phyloP scores from a whole-genome alignment of 2,329 filamentous ascomycete genomes.

The Karstenula rhodostoma region DNA sequence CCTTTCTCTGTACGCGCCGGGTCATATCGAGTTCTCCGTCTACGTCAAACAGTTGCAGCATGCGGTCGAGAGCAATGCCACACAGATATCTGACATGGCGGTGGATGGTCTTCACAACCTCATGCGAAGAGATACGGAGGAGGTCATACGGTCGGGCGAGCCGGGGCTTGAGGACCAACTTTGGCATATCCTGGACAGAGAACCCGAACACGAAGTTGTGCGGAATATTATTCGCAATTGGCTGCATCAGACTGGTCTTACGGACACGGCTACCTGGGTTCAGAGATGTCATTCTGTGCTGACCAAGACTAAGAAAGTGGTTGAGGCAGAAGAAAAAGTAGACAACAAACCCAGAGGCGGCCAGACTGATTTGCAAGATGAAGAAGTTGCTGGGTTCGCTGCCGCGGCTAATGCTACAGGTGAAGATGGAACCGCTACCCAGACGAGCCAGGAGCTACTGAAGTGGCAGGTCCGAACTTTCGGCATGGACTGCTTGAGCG shows the following conservation, averaged over 20 bases:
- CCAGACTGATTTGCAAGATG: constrained; percentile 85
- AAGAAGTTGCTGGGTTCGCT: constrained; percentile 96
- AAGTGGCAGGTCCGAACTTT: constrained; percentile 97
- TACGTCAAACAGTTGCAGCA: constrained; percentile 86
- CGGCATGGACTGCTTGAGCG: constrained; percentile 86
- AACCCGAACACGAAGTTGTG: constrained; percentile 79
- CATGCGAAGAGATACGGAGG: constrained; percentile 89
- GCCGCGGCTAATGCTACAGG: constrained; percentile 68
- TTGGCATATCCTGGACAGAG: constrained; percentile 85
- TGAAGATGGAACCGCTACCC: constrained; percentile 51
- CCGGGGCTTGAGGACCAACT: constrained; percentile 86
- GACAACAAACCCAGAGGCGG: constrained; percentile 59
- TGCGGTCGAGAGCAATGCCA: constrained; percentile 74
- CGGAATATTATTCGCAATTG: constrained; percentile 89
- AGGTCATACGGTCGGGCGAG: constrained; percentile 79
- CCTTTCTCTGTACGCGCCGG: constrained; percentile 88
- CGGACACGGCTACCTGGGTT: constrained; percentile 84
- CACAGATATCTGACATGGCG: constrained; percentile 77
- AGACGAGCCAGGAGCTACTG: constrained; percentile 78
- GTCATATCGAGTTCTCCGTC: constrained; percentile 80
- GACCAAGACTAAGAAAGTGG: constrained; percentile 81
- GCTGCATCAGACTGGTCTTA: constrained; percentile 87
- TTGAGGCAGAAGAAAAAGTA: constrained; percentile 61
- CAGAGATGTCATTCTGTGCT: constrained; percentile 87
- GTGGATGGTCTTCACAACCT: constrained; percentile 90